A percentile compares a stretch with the other conserved stretches of the same genome.
Conservation (phyloP, 331 rosid genomes). For the Rosa hybrid region DNA sequence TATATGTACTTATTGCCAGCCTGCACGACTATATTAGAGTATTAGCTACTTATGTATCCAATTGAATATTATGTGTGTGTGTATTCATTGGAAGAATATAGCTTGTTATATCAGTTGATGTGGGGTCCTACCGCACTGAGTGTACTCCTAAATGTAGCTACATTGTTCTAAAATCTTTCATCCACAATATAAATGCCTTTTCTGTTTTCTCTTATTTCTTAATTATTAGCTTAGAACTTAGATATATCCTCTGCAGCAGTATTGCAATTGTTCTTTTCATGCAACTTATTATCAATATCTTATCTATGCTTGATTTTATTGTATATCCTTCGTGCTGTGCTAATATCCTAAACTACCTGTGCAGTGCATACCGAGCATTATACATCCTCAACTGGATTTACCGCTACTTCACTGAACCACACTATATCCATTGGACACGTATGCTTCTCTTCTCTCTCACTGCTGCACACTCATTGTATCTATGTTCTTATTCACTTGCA, state of each 20-base stretch:
- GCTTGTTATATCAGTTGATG: background rate
- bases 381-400: slow-evolving; percentile 41
- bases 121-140: background rate
- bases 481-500: background rate
- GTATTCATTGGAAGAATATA: background rate
- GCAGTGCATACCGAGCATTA: slow-evolving; percentile 33
- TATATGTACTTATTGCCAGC: background rate
- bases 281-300: background rate
- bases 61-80: background rate
- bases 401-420: slow-evolving; percentile 40
- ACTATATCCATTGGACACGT: slow-evolving; percentile 37
- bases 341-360: slow-evolving; percentile 9
- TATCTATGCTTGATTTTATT: background rate
- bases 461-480: background rate
- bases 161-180: background rate
- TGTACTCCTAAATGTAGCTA: background rate
- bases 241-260: background rate
- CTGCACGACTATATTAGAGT: background rate
- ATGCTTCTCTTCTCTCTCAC: slow-evolving; percentile 16
- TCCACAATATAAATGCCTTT: background rate
- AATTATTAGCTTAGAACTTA: background rate
- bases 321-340: background rate
- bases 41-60: background rate
- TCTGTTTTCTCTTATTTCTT: background rate
- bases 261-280: background rate